Conservation (phyloP, 495 filamentous ascomycete genomes). For the Cryomyces antarcticus region DNA sequence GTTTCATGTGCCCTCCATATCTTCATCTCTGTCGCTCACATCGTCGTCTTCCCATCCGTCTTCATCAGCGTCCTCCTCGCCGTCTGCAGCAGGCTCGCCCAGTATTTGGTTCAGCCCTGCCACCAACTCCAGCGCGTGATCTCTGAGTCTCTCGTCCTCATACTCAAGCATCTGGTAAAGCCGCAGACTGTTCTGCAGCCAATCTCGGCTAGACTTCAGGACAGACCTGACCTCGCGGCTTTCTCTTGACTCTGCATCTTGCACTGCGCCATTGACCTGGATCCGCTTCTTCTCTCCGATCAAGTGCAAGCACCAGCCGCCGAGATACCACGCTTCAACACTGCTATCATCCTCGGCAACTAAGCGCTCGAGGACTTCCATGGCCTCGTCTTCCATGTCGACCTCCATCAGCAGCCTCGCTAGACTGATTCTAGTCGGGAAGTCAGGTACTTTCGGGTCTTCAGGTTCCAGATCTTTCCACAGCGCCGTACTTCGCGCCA, state of each 20-base stretch:
- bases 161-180: constrained; percentile 43
- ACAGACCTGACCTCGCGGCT: constrained; percentile 20
- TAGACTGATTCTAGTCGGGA: constrained; percentile 63
- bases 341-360: constrained; percentile 77
- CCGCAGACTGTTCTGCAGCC: constrained; percentile 38
- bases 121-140: constrained; percentile 43
- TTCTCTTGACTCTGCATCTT: constrained; percentile 17
- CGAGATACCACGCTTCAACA: constrained; percentile 92
- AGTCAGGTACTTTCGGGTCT: constrained; percentile 46
- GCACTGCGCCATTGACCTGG: constrained; percentile 1
- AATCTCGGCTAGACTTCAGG: constrained; percentile 37
- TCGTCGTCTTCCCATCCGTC: constrained; percentile 34
- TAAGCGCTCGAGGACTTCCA: constrained; percentile 66
- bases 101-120: constrained; percentile 31
- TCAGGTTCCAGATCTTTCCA: constrained; percentile 63
- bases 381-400: constrained; percentile 60
- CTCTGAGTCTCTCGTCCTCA: constrained; percentile 47
- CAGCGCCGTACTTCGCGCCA: constrained; percentile 50
- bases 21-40: constrained; percentile 25
- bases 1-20: constrained; percentile 1
- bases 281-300: constrained; percentile 46
- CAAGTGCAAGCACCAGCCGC: constrained; percentile 75
- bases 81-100: constrained; percentile 27
- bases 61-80: constrained; percentile 23
- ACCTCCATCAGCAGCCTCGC: constrained; percentile 78